Conservation (phyloP, 805 yeast species). For the Brettanomyces anomalus region DNA sequence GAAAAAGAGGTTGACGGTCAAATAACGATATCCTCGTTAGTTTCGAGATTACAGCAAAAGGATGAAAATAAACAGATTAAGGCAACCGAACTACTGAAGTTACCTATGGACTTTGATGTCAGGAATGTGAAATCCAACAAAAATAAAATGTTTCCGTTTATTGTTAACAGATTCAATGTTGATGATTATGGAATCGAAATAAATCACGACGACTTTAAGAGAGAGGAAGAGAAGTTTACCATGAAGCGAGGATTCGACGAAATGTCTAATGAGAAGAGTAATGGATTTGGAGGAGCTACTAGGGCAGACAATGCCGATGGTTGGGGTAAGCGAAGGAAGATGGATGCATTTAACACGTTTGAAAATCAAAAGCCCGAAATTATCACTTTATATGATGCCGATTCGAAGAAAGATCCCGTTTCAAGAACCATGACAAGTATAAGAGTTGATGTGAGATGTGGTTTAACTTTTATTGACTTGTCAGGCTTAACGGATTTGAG, state of each 20-base stretch:
- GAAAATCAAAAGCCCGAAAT: constrained; percentile 2
- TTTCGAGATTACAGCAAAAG: background rate
- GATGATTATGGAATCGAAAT: constrained; percentile 89
- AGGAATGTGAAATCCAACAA: constrained; percentile 34
- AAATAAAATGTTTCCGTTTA: constrained; percentile 70
- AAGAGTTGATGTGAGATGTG: constrained; percentile 50
- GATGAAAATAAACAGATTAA: constrained; percentile 16
- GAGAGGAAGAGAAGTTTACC: constrained; percentile 34
- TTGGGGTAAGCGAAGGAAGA: constrained; percentile 12
- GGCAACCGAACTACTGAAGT: constrained; percentile 31
- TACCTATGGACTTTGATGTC: constrained; percentile 50
- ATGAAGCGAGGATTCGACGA: constrained; percentile 21
- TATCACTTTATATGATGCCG: constrained; percentile 15
- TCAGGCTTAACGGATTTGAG: constrained; percentile 79
- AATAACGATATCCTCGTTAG: background rate
- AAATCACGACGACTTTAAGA: constrained; percentile 52
- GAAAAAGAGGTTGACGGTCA: too few species aligned
- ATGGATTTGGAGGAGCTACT: constrained; percentile 16
- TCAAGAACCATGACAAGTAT: constrained; percentile 5
- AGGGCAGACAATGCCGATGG: constrained; percentile 6
- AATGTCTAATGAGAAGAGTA: constrained; percentile 13
- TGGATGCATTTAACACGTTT: background rate
- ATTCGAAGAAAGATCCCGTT: constrained; percentile 18
- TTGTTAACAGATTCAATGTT: constrained; percentile 44
- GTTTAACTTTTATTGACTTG: constrained; percentile 67